A percentile compares a stretch with the other conserved stretches of the same genome.
Evolutionary conservation across 306 rosid species (phyloP).

Genomic region (Astragalus glycyphyllos): DNA sequence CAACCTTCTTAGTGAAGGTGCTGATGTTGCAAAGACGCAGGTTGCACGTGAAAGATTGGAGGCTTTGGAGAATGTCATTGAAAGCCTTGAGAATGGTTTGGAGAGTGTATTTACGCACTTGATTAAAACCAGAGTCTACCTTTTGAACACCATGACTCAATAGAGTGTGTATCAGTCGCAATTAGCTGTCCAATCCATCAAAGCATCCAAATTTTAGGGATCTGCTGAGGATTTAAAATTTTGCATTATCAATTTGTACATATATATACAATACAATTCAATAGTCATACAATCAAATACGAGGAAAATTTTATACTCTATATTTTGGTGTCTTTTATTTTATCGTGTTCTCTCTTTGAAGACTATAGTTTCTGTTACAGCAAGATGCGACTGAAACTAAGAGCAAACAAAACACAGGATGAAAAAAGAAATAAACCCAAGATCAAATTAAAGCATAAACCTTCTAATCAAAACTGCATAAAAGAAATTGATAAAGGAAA

Average conservation of each 20-base stretch:
- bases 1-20: slow-evolving; percentile 23
- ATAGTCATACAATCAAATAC: slow-evolving; percentile 28
- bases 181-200: neutral
- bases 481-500: too few relatives aligned
- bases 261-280: slow-evolving; percentile 13
- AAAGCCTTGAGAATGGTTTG: slow-evolving; percentile 60
- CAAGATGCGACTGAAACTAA: too few relatives aligned
- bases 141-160: slow-evolving; percentile 66
- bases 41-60: slow-evolving; percentile 43
- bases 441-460: too few relatives aligned
- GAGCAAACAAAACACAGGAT: too few relatives aligned
- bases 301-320: neutral
- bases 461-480: too few relatives aligned
- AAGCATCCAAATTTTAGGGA: neutral
- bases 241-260: slow-evolving; percentile 27
- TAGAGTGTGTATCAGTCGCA: slow-evolving; percentile 12
- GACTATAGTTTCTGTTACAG: too few relatives aligned
- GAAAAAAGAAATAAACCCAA: too few relatives aligned
- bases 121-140: slow-evolving; percentile 63
- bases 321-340: too few relatives aligned
- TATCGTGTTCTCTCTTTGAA: too few relatives aligned
- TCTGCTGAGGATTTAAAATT: slow-evolving; percentile 21
- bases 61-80: slow-evolving; percentile 58
- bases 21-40: slow-evolving; percentile 46
- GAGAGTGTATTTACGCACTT: slow-evolving; percentile 61